phyloP scores from a whole-genome alignment of 768 basidiomycete species.

The Termitomyces bulborhizus region DNA sequence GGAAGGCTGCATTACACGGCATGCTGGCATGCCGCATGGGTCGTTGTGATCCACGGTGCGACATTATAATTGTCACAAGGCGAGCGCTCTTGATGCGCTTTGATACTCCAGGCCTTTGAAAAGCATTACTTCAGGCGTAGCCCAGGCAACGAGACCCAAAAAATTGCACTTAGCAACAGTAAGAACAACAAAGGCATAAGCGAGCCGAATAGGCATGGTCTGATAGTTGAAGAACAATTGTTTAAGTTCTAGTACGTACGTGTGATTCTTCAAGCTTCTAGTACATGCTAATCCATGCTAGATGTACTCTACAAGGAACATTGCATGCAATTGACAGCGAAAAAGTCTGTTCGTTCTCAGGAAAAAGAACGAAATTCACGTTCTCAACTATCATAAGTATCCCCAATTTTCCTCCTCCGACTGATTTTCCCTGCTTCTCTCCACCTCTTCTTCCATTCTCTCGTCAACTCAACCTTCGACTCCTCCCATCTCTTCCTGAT shows the following conservation, averaged over 20 bases:
- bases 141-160: not conserved
- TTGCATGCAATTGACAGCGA: not conserved
- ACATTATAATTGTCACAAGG: too few relatives aligned
- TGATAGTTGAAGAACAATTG: not conserved
- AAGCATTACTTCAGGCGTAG: not conserved
- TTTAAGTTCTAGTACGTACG: too few relatives aligned
- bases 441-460: conserved; percentile 72
- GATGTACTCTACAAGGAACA: not conserved
- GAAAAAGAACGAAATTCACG: not conserved
- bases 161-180: not conserved
- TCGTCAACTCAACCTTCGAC: conserved; percentile 59
- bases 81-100: not conserved
- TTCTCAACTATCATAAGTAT: conserved; percentile 19
- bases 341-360: too few relatives aligned
- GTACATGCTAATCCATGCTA: not conserved
- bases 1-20: not conserved
- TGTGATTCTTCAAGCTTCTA: not conserved
- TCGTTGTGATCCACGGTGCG: not conserved
- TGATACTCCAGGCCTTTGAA: not conserved
- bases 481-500: conserved; percentile 68
- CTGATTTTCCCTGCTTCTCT: conserved; percentile 69
- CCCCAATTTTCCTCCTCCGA: conserved; percentile 44
- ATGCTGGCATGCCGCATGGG: not conserved
- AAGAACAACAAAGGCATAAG: not conserved
- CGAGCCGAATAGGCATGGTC: not conserved